These are phyloP conservation scores for Oryza officinalis DNA, from an alignment of 176 grass and related monocot species.

Conservation along the genomic window DNA sequence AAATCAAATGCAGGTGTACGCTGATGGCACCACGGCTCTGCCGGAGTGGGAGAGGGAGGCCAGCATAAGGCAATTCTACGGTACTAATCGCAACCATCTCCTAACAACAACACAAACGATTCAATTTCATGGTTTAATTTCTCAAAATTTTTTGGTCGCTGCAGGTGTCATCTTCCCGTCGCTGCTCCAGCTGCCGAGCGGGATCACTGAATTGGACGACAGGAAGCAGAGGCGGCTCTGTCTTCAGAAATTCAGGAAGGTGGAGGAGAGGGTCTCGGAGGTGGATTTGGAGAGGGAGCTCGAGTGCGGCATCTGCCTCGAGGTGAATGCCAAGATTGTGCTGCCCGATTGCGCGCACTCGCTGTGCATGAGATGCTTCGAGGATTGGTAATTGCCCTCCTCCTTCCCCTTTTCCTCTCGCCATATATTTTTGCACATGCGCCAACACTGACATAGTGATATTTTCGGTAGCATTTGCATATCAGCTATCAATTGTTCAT, in stretches of 20 bases:
- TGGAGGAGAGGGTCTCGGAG: slow-evolving; percentile 27
- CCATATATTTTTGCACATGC: not conserved
- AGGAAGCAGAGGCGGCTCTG: slow-evolving; percentile 46
- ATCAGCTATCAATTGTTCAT: not conserved
- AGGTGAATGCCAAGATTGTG: slow-evolving; percentile 50
- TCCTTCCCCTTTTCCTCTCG: not conserved
- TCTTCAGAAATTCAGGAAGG: slow-evolving; percentile 33
- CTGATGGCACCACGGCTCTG: slow-evolving; percentile 33
- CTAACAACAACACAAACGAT: not conserved
- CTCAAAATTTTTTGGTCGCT: not conserved
- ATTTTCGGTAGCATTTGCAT: not conserved
- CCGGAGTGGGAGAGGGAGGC: slow-evolving; percentile 57
- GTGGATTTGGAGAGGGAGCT: slow-evolving; percentile 58
- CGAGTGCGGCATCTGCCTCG: slow-evolving; percentile 66
- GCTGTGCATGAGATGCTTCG: slow-evolving; percentile 52
- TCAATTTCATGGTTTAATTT: not conserved
- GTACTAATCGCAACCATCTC: not conserved
- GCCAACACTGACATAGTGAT: not conserved
- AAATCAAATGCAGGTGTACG: slow-evolving; percentile 45
- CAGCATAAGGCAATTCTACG: slow-evolving; percentile 61
- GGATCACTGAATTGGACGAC: slow-evolving; percentile 48
- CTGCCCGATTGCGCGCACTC: slow-evolving; percentile 58
- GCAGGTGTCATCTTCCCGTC: slow-evolving; percentile 66
- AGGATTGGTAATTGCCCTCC: slow-evolving; percentile 45
- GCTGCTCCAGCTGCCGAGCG: slow-evolving; percentile 50